phyloP scores from a whole-genome alignment of 2,329 filamentous ascomycete species.

The Calonectria montana region DNA sequence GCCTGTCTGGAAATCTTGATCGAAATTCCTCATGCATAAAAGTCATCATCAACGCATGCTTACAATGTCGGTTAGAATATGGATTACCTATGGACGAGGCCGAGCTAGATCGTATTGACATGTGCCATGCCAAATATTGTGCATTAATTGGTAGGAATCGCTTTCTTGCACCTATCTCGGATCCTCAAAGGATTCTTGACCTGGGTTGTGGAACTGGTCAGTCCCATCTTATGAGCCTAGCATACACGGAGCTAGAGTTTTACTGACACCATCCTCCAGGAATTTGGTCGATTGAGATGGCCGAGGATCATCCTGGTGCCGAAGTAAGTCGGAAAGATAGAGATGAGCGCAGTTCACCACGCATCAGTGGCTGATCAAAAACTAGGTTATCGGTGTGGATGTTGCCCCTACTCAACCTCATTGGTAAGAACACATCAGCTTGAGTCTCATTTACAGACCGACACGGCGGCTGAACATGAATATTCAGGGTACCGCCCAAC shows the following conservation, averaged over 20 bases:
- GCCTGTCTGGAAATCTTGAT: background rate
- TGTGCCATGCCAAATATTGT: conserved; percentile 52
- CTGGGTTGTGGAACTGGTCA: conserved; percentile 46
- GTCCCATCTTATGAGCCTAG: background rate
- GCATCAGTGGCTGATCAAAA: background rate
- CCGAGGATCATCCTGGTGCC: conserved; percentile 41
- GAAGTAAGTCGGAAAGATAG: conserved; percentile 16
- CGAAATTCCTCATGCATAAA: background rate
- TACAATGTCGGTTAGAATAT: conserved; percentile 45
- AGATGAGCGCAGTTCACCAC: background rate
- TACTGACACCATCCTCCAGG: conserved; percentile 28
- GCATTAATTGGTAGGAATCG: conserved; percentile 42
- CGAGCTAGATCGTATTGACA: conserved; percentile 55
- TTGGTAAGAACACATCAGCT: conserved; percentile 20
- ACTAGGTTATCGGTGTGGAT: conserved; percentile 34
- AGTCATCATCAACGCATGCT: background rate
- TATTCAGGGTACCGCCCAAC: conserved; percentile 51
- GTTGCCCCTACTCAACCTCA: conserved; percentile 36
- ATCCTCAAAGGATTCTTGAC: conserved; percentile 45
- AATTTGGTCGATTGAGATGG: conserved; percentile 52
- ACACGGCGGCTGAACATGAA: background rate
- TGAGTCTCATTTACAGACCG: background rate
- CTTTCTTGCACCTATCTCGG: conserved; percentile 36
- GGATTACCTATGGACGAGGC: conserved; percentile 54
- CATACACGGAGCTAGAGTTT: no score